These are phyloP conservation scores for Lodderomyces metapsilosis DNA, from an alignment of 1,139 yeast genomes.

Conservation along the genomic window DNA sequence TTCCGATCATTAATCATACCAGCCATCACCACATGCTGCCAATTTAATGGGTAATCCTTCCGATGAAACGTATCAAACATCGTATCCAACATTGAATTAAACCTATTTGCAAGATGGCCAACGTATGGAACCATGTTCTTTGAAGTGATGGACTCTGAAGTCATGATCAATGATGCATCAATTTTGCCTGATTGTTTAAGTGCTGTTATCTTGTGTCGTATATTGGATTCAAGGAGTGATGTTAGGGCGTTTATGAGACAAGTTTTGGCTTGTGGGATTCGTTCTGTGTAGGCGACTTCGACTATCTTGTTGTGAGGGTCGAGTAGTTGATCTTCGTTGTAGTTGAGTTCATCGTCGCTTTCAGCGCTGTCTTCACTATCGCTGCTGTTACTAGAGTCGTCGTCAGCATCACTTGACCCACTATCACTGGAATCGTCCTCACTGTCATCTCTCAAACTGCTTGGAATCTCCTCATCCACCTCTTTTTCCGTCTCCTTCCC, in stretches of 20 bases:
- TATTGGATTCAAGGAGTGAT: constrained; percentile 33
- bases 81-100: constrained; percentile 16
- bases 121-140: too few relatives aligned
- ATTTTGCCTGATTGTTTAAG: constrained; percentile 10
- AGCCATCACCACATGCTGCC: constrained; percentile 25
- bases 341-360: not conserved
- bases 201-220: constrained; percentile 20
- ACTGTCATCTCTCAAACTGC: not conserved
- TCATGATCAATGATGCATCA: not conserved
- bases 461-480: not conserved
- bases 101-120: constrained; percentile 21
- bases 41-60: constrained; percentile 12
- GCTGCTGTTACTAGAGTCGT: constrained; percentile 1
- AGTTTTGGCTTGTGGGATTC: constrained; percentile 26
- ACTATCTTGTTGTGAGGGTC: constrained; percentile 7
- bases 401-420: not conserved
- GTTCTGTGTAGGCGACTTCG: constrained; percentile 13
- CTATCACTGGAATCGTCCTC: too few relatives aligned
- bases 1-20: constrained; percentile 1
- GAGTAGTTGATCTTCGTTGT: not conserved
- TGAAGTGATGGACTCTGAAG: too few relatives aligned
- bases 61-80: constrained; percentile 2
- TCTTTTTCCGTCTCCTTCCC: constrained; percentile 1
- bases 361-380: constrained; percentile 1
- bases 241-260: constrained; percentile 40